Conservation (phyloP, 2,329 filamentous ascomycete species). For the Cladosporium sp. region DNA sequence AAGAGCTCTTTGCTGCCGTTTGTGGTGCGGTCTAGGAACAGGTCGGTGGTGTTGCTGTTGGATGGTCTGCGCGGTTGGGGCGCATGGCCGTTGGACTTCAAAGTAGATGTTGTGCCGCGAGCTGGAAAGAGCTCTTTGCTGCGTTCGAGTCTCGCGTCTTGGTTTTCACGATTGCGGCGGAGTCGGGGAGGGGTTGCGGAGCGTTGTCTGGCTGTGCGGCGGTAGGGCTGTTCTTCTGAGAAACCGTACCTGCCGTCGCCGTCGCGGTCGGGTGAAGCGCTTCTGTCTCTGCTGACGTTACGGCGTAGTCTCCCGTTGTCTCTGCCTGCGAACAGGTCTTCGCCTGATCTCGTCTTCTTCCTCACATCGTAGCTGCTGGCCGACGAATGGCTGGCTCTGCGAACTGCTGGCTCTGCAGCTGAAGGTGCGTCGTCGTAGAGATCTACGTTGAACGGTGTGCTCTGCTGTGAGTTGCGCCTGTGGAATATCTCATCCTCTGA, state of each 20-base stretch:
- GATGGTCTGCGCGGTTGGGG: constrained; percentile 3
- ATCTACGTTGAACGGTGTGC: constrained; percentile 63
- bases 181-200: constrained; percentile 41
- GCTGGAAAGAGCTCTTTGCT: constrained; percentile 44
- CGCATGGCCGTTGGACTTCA: constrained; percentile 6
- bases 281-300: constrained; percentile 61
- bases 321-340: constrained; percentile 37
- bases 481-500: constrained; percentile 9
- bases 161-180: constrained; percentile 26
- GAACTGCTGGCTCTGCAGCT: constrained; percentile 1
- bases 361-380: constrained; percentile 21
- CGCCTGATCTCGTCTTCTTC: constrained; percentile 26
- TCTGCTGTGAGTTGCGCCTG: constrained; percentile 15
- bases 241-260: constrained; percentile 52
- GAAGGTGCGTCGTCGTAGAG: constrained; percentile 75
- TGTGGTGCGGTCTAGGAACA: constrained; percentile 30
- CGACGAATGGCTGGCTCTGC: constrained; percentile 27
- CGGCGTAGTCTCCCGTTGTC: constrained; percentile 50
- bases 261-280: constrained; percentile 57
- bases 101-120: constrained; percentile 8
- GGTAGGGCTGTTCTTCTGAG: constrained; percentile 50
- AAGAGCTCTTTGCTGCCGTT: constrained; percentile 36
- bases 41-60: constrained; percentile 22
- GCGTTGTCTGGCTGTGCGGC: constrained; percentile 44
- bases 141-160: constrained; percentile 27